Base-by-base conservation (phyloP, 345 rosid species). In the Acer campestre region DNA sequence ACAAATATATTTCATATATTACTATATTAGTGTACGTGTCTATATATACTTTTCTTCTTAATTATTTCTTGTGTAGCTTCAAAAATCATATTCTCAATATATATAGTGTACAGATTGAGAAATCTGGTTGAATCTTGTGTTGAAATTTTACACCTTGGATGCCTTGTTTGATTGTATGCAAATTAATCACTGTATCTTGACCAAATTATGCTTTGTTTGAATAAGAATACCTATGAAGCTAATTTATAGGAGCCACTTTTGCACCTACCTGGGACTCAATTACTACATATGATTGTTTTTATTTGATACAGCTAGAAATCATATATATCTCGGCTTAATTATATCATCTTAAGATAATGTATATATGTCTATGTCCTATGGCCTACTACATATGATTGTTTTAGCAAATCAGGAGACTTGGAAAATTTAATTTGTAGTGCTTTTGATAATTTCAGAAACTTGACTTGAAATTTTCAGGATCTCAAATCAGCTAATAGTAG, bases 181-280 rank as follows among this genome's bases (percentile, higher is more conserved):
- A n/a, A 67, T 67, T 23, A 2, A 38, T 23, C 23, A 38, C 46
- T 0, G 38, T 35, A 9, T 51, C 67, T 64, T 74, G 49, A 74
- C 70, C 68, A 48, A 29, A 51, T 1, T 71, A n/a, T n/a, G 29
- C 6, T 18, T 27, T 25, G 17, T 25, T 68, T 31, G 56, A 31
- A 79, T 44, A 13, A 53, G 31, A 75, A 18, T 25, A 65, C 18
- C 16, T 2, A 38, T n/a, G 49, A 68, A 80, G 67, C 76, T 70
- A 71, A 65, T 62, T 56, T 76, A 7, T 64, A 65, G 69, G 64
- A 61, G 23, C 55, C 29, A 46, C 53, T 56, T 46, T 42, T 35
- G 51, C 48, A 69, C 80, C 85, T 27, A 68, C 25, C 42, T 9
- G 66, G 58, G 75, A 55, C 38, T 68, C 42, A 20, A 58, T 73